phyloP scores from a whole-genome alignment of 2,329 filamentous ascomycete species.

The Metarhizium sp. region DNA sequence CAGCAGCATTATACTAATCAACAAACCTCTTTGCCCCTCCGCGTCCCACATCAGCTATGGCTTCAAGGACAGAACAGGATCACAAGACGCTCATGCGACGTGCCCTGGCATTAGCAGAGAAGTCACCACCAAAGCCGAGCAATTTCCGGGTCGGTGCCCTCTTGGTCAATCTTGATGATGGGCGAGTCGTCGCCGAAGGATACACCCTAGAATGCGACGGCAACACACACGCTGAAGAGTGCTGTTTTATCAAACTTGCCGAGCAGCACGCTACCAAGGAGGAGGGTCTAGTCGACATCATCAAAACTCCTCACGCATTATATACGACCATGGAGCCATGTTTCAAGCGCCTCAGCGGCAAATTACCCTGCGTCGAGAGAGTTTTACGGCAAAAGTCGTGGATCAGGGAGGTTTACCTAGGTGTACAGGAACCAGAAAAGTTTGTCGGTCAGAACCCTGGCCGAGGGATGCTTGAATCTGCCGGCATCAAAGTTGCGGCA shows the following conservation, averaged over 20 bases:
- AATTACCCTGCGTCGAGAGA: slow-evolving; percentile 68
- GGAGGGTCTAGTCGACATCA: slow-evolving; percentile 38
- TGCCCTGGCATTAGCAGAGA: slow-evolving; percentile 65
- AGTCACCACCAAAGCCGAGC: slow-evolving; percentile 76
- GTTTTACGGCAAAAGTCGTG: slow-evolving; percentile 54
- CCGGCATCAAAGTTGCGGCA: slow-evolving; percentile 65
- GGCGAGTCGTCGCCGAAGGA: slow-evolving; percentile 62
- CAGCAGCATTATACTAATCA: neutral
- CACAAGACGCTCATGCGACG: slow-evolving; percentile 51
- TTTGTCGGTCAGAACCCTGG: slow-evolving; percentile 82
- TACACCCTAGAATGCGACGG: slow-evolving; percentile 86
- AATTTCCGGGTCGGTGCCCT: slow-evolving; percentile 95
- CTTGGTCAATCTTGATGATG: slow-evolving; percentile 47
- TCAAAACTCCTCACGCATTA: slow-evolving; percentile 35
- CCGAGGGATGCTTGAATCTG: slow-evolving; percentile 56
- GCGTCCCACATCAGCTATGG: slow-evolving; percentile 7
- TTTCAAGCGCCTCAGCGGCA: slow-evolving; percentile 63
- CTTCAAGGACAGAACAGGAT: slow-evolving; percentile 21
- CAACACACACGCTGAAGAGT: slow-evolving; percentile 96
- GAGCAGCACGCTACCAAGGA: slow-evolving; percentile 38
- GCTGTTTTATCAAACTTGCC: slow-evolving; percentile 69
- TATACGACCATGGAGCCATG: slow-evolving; percentile 95
- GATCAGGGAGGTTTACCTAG: slow-evolving; percentile 75
- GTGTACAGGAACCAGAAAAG: slow-evolving; percentile 79
- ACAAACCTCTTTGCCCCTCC: neutral